Conservation (phyloP, 2,329 filamentous ascomycete genomes). For the Pyrenophora graminea region DNA sequence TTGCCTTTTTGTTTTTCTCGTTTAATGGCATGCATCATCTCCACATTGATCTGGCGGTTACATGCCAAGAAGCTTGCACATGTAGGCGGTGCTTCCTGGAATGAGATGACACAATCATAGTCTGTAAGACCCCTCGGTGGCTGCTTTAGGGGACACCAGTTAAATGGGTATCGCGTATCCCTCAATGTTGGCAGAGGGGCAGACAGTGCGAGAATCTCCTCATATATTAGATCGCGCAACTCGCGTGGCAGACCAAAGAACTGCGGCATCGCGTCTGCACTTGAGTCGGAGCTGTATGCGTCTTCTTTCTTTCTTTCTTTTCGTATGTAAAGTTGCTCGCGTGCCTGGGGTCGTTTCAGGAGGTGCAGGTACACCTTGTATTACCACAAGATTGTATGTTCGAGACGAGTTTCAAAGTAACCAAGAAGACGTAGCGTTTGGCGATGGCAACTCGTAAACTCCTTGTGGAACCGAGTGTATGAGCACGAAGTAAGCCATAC, state of each 20-base stretch:
- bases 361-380: conserved; percentile 5
- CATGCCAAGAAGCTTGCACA: conserved; percentile 37
- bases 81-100: conserved; percentile 28
- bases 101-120: conserved; percentile 33
- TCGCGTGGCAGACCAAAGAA: conserved; percentile 40
- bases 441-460: too few relatives aligned
- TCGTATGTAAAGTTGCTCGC: neutral
- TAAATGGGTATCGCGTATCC: conserved; percentile 24
- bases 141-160: conserved; percentile 22
- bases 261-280: conserved; percentile 21
- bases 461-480: too few relatives aligned
- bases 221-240: conserved; percentile 42
- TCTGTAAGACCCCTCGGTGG: conserved; percentile 22
- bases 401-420: conserved; percentile 5
- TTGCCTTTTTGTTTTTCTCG: conserved; percentile 21
- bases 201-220: conserved; percentile 29
- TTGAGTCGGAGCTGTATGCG: neutral
- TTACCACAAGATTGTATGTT: conserved; percentile 1
- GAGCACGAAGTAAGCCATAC: too few relatives aligned
- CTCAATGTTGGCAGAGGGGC: conserved; percentile 24
- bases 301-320: neutral
- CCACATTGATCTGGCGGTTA: conserved; percentile 36
- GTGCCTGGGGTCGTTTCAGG: conserved; percentile 11
- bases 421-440: too few relatives aligned
- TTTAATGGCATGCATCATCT: conserved; percentile 32